Conservation (phyloP, 2,329 filamentous ascomycete genomes). For the Trichoderma guizhouense region DNA sequence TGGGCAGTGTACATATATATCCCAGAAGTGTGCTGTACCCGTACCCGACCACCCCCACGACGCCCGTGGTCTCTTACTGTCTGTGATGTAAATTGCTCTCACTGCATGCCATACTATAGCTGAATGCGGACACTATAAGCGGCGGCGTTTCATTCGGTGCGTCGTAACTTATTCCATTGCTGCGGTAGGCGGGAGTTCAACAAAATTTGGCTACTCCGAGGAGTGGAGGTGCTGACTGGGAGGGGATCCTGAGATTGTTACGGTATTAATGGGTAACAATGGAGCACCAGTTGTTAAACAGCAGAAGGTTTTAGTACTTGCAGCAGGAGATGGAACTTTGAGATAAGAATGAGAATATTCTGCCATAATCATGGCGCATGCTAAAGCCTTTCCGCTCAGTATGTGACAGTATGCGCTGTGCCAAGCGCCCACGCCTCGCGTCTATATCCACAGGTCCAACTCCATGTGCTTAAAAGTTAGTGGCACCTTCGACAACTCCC, state of each 20-base stretch:
- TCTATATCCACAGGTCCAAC: neutral
- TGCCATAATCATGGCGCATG: neutral
- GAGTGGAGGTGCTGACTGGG: neutral
- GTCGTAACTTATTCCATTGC: neutral
- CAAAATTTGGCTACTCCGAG: neutral
- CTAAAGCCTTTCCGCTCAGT: neutral
- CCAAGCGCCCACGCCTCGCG: neutral
- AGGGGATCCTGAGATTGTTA: neutral
- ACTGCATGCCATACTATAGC: neutral
- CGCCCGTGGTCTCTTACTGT: neutral
- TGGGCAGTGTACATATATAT: neutral
- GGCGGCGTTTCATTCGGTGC: neutral
- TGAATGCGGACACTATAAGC: neutral
- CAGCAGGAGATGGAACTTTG: neutral
- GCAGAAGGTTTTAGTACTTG: neutral
- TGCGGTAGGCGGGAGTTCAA: neutral
- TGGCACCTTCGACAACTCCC: conserved; percentile 61
- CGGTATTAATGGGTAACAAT: neutral
- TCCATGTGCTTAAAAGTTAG: conserved; percentile 45
- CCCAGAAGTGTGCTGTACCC: neutral
- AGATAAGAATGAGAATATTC: neutral
- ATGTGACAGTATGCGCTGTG: neutral
- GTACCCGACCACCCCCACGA: neutral
- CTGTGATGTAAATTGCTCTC: neutral
- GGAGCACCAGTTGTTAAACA: neutral